Percentiles rank a stretch among this genome's conserved stretches.
Conservation (phyloP, 305 asterid species). For the Rubia tinctorum region DNA sequence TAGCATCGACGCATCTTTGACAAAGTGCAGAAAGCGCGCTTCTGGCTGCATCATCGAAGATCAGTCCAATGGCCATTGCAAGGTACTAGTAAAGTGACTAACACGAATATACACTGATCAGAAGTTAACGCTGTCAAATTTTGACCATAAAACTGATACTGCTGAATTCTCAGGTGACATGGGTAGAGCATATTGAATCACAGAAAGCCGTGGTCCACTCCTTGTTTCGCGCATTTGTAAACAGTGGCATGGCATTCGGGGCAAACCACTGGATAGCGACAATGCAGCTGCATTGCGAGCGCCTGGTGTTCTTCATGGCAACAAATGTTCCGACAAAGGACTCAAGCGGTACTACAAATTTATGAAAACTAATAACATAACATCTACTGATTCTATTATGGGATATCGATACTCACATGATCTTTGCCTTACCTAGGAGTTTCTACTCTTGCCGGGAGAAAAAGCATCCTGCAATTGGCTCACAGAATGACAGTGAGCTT, state of each 20-base stretch:
- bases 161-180: constrained; percentile 56
- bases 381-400: neutral
- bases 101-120: no score
- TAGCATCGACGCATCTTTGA: constrained; percentile 43
- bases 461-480: constrained; percentile 68
- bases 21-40: constrained; percentile 70
- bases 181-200: constrained; percentile 89
- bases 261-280: constrained; percentile 87
- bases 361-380: neutral
- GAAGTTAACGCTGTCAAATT: no score
- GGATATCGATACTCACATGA: neutral
- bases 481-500: constrained; percentile 73
- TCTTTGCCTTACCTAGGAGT: constrained; percentile 47
- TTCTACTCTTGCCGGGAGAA: constrained; percentile 75
- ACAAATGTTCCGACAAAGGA: constrained; percentile 85
- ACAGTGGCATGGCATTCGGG: constrained; percentile 79
- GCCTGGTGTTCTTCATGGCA: constrained; percentile 69
- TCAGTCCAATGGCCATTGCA: constrained; percentile 72
- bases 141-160: neutral
- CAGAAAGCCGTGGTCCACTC: constrained; percentile 54
- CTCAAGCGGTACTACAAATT: constrained; percentile 44
- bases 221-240: constrained; percentile 61
- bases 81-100: constrained; percentile 28
- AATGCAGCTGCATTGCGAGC: constrained; percentile 76
- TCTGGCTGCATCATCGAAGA: constrained; percentile 92